Percentiles rank a stretch among this genome's conserved stretches.
phyloP scores from a whole-genome alignment of 805 yeast genomes.

The Metschnikowia chrysomelidarum region DNA sequence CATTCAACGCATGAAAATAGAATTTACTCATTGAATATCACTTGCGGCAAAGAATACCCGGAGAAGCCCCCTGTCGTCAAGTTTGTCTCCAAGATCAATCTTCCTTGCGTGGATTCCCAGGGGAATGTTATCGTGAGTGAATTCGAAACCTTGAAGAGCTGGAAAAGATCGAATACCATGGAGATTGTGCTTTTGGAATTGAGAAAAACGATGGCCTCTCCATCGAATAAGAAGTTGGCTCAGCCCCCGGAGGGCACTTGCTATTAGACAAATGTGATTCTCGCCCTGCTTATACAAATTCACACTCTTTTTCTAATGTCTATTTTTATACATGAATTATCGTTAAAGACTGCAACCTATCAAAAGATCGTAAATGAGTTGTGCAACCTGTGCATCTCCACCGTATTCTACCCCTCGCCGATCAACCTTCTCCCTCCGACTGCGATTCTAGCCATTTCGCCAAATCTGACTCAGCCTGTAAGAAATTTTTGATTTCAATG shows the following conservation, averaged over 20 bases:
- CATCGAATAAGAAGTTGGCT: slow-evolving; percentile 75
- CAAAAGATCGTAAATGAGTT: too few relatives aligned
- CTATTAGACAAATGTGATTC: slow-evolving; percentile 32
- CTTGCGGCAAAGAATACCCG: slow-evolving; percentile 85
- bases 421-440: slow-evolving; percentile 2
- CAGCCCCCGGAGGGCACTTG: slow-evolving; percentile 92
- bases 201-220: slow-evolving; percentile 79
- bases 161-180: slow-evolving; percentile 92
- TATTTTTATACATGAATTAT: too few relatives aligned
- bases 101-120: slow-evolving; percentile 81
- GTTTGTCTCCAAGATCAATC: slow-evolving; percentile 80
- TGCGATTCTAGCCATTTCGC: slow-evolving; percentile 29
- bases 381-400: too few relatives aligned
- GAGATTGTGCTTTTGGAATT: slow-evolving; percentile 88
- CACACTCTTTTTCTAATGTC: not conserved
- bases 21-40: slow-evolving; percentile 78
- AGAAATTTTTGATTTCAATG: slow-evolving; percentile 31
- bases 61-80: slow-evolving; percentile 81
- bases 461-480: slow-evolving; percentile 39
- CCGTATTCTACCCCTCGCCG: too few relatives aligned
- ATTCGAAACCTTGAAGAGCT: slow-evolving; percentile 68
- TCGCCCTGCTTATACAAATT: slow-evolving; percentile 2
- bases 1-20: slow-evolving; percentile 86
- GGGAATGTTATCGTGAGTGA: slow-evolving; percentile 47
- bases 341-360: too few relatives aligned